phyloP scores from a whole-genome alignment of 2,329 filamentous ascomycete genomes.

The Penicillium aurantiogriseum region DNA sequence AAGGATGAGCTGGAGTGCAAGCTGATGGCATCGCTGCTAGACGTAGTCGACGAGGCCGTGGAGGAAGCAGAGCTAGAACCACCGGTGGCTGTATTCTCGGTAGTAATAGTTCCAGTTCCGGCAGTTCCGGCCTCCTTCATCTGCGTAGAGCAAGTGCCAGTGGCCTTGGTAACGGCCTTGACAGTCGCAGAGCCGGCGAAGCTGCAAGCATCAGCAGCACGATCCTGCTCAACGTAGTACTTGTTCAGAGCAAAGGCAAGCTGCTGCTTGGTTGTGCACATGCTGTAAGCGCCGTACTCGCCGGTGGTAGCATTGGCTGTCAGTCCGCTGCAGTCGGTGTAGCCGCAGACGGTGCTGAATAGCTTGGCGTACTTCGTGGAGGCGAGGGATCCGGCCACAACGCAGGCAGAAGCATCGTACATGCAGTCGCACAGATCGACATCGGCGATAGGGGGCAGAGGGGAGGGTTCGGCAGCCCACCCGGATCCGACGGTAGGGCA shows the following conservation, averaged over 20 bases:
- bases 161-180: constrained; percentile 34
- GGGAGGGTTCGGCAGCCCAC: constrained; percentile 64
- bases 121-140: constrained; percentile 42
- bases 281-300: constrained; percentile 47
- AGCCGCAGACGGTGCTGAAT: constrained; percentile 55
- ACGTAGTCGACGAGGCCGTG: constrained; percentile 18
- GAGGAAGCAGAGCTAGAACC: constrained; percentile 12
- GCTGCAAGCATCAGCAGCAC: constrained; percentile 40
- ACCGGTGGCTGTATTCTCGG: constrained; percentile 29
- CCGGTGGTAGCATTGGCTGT: constrained; percentile 41
- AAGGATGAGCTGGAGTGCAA: constrained; percentile 30
- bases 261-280: constrained; percentile 45
- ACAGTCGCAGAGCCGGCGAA: constrained; percentile 44
- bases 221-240: constrained; percentile 44
- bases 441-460: constrained; percentile 80
- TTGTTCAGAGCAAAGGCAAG: constrained; percentile 47
- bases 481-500: constrained; percentile 65
- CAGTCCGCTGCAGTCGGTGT: constrained; percentile 42
- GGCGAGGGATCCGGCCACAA: constrained; percentile 50
- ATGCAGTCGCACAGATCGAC: constrained; percentile 78
- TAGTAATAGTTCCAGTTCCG: constrained; percentile 44
- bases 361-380: constrained; percentile 47
- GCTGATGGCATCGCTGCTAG: constrained; percentile 24
- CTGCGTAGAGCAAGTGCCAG: constrained; percentile 38
- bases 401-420: constrained; percentile 68